A percentile compares a stretch with the other conserved stretches of the same genome.
These are phyloP conservation scores for Cucumis sativus DNA, from an alignment of 306 rosid genomes.

Conservation along the genomic window Cucumber_9930_V3 NC_026655.2:5112001-5112500, in stretches of 20 bases:
- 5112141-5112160: conserved; percentile 81
- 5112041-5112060: background rate
- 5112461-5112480: conserved; percentile 62
- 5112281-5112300: background rate
- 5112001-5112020: conserved; percentile 3
- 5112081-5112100: background rate
- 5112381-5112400: conserved; percentile 80
- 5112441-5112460: conserved; percentile 44
- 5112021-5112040: background rate
- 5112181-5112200: conserved; percentile 78
- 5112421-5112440: conserved; percentile 23
- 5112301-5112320: background rate
- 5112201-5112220: conserved; percentile 27
- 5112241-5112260: background rate
- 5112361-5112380: conserved; percentile 78
- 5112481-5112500: conserved; percentile 32
- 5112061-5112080: background rate
- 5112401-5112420: conserved; percentile 59
- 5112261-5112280: background rate
- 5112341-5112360: conserved; percentile 57
- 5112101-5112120: conserved; percentile 38
- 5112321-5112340: conserved; percentile 18
- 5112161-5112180: conserved; percentile 93
- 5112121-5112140: conserved; percentile 41
- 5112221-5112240: background rate